Base-by-base conservation (phyloP, 2,329 filamentous ascomycete genomes). In the Aschersonia sp. region DNA sequence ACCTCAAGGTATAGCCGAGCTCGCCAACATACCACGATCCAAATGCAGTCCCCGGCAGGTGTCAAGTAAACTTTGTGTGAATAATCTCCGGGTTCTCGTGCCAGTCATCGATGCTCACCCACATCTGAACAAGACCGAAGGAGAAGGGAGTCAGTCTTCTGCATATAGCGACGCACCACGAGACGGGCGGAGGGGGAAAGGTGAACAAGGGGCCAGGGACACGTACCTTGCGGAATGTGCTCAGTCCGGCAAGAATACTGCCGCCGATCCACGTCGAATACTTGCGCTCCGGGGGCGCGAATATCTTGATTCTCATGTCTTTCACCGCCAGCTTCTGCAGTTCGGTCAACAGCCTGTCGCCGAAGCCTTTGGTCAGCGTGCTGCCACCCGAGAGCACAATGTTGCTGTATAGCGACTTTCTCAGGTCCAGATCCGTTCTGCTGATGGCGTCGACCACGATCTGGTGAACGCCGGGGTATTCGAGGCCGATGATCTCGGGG, bases 281-380 rank as follows among this genome's bases (percentile, higher is more conserved):
- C 68, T 97, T 95, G 55, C 92, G 78, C 73, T 98, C 92, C 5
- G 92, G 91, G 48, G 92, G 92, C 47, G 92, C 92, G 70, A 94
- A 95, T 62, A 98, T 98, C 75, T 96, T 95, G 72, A 98, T 97
- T 60, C 89, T 82, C 91, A 96, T 98, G 65, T 98, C 92, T 74
- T 96, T 96, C 57, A 97, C 89, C 9, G 92, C 92, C 58, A 97
- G 72, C 63, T 84, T 77, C 69, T 96, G 92, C 55, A 97, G 84
- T 69, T 98, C 92, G 56, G 86, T 82, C 61, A 98, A 73, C 57
- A 98, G 71, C 46, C 92, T 79, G 67, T 97, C 92, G 49, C 91
- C 91, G 62, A 98, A 98, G 43, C 92, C 92, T 70, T 92, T 96
- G 57, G 89, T 97, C 61, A 98, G 73, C 30, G 92, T 98, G 60